These are phyloP conservation scores for Phytophthora macrochlamydospora DNA, from an alignment of 352 stramenopile genomes.

Conservation along the genomic window DNA sequence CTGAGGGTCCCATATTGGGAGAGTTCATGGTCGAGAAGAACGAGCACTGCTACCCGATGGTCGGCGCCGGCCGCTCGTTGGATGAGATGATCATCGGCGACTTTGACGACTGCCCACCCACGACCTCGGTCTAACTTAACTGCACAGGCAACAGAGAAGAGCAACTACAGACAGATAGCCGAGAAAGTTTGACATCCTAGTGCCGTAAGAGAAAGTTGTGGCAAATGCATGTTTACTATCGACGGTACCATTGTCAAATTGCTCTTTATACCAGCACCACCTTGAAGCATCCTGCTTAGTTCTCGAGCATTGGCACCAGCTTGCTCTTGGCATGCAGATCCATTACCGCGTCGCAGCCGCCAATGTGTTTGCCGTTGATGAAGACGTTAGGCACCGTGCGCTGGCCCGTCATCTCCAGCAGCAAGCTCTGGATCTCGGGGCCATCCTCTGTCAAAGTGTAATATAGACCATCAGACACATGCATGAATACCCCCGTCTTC, in stretches of 20 bases:
- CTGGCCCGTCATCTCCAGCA: slow-evolving; percentile 94
- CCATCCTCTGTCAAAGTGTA: slow-evolving; percentile 67
- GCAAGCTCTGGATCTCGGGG: slow-evolving; percentile 88
- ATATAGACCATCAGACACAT: background rate
- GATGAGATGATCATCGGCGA: slow-evolving; percentile 97
- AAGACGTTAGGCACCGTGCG: slow-evolving; percentile 98
- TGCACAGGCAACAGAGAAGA: slow-evolving; percentile 17
- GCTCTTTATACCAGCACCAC: slow-evolving; percentile 8
- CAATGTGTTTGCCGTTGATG: slow-evolving; percentile 96
- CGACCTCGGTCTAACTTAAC: slow-evolving; percentile 86
- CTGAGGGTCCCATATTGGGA: slow-evolving; percentile 93
- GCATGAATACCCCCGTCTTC: background rate
- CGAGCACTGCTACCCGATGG: slow-evolving; percentile 95
- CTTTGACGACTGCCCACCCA: slow-evolving; percentile 93
- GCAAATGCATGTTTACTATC: slow-evolving; percentile 18
- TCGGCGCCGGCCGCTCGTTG: slow-evolving; percentile 88
- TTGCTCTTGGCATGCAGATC: slow-evolving; percentile 59
- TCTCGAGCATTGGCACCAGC: slow-evolving; percentile 61
- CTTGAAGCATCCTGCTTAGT: slow-evolving; percentile 19
- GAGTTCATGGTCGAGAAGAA: slow-evolving; percentile 96
- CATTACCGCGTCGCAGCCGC: slow-evolving; percentile 90
- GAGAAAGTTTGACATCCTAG: slow-evolving; percentile 12
- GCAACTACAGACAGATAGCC: slow-evolving; percentile 11
- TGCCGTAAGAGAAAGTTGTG: slow-evolving; percentile 22
- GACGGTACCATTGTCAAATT: too few relatives aligned